Evolutionary conservation across 768 basidiomycete species (phyloP).

Genomic region (Leccinum pellstonianum): DNA sequence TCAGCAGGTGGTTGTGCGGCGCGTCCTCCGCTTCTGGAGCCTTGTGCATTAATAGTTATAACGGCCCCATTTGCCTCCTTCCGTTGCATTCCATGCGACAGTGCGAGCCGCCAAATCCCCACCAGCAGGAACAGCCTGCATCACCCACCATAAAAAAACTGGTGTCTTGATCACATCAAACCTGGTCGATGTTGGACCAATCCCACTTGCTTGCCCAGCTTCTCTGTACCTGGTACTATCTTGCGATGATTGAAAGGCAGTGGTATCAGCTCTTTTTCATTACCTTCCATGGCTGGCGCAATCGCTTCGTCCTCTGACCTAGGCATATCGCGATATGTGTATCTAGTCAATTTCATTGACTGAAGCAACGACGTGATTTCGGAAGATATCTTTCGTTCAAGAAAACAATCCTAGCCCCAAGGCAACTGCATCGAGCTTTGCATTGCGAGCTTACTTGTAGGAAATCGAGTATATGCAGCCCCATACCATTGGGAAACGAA

Average conservation of each 20-base stretch:
- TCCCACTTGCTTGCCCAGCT: no score
- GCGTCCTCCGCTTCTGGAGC: conserved; percentile 32
- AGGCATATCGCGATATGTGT: neutral
- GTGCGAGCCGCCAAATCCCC: conserved; percentile 74
- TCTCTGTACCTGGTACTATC: no score
- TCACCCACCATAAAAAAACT: no score
- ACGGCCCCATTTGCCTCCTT: conserved; percentile 14
- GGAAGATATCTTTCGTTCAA: neutral
- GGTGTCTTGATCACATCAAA: no score
- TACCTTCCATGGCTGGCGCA: no score
- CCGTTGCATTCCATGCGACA: conserved; percentile 45
- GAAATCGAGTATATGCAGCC: no score
- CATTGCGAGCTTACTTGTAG: neutral
- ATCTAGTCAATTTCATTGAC: neutral
- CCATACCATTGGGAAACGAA: neutral
- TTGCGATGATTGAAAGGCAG: no score
- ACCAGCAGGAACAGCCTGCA: conserved; percentile 64
- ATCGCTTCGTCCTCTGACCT: no score
- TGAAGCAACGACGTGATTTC: neutral
- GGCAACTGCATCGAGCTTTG: neutral
- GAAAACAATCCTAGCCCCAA: neutral
- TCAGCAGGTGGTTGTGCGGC: conserved; percentile 59
- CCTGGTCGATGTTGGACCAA: no score
- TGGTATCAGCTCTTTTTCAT: no score
- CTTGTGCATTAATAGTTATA: conserved; percentile 43